phyloP scores from a whole-genome alignment of 2,329 filamentous ascomycete genomes.

The Sarocladium kiliense region DNA sequence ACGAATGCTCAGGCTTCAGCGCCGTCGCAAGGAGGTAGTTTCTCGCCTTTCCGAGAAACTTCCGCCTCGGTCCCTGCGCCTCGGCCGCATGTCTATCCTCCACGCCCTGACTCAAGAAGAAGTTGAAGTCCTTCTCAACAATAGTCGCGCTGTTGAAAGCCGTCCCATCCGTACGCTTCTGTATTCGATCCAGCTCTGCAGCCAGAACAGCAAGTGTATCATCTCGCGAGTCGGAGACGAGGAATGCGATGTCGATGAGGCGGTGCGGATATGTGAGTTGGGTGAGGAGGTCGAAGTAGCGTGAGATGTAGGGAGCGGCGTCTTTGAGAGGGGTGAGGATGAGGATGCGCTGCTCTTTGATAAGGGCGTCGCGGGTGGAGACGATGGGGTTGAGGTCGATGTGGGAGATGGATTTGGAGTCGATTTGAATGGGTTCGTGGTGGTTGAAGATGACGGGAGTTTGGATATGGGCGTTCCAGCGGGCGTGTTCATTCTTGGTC shows the following conservation, averaged over 20 bases:
- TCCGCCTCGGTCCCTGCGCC: constrained; percentile 84
- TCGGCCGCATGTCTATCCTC: constrained; percentile 79
- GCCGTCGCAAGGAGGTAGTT: constrained; percentile 86
- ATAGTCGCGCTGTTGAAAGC: constrained; percentile 83
- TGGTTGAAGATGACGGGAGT: constrained; percentile 97
- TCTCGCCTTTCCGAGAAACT: constrained; percentile 81
- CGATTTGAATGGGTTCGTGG: constrained; percentile 81
- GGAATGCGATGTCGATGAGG: constrained; percentile 90
- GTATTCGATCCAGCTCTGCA: constrained; percentile 81
- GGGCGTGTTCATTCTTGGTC: constrained; percentile 81
- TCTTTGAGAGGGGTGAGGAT: constrained; percentile 92
- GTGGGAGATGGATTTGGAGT: constrained; percentile 70
- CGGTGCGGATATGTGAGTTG: constrained; percentile 91
- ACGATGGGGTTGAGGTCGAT: constrained; percentile 81
- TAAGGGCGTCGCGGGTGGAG: constrained; percentile 72
- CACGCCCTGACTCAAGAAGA: constrained; percentile 70
- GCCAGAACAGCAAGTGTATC: constrained; percentile 85
- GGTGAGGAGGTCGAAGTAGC: constrained; percentile 89
- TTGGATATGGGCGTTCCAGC: constrained; percentile 83
- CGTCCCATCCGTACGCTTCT: constrained; percentile 71
- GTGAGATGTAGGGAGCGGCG: constrained; percentile 72
- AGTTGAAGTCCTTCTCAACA: constrained; percentile 86
- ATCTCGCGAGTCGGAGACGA: constrained; percentile 87
- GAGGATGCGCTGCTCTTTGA: constrained; percentile 81
- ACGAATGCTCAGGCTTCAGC: constrained; percentile 89